Evolutionary conservation across 371 early-diverging fungal species (phyloP).

Genomic region (Cokeromyces recurvatus): DNA sequence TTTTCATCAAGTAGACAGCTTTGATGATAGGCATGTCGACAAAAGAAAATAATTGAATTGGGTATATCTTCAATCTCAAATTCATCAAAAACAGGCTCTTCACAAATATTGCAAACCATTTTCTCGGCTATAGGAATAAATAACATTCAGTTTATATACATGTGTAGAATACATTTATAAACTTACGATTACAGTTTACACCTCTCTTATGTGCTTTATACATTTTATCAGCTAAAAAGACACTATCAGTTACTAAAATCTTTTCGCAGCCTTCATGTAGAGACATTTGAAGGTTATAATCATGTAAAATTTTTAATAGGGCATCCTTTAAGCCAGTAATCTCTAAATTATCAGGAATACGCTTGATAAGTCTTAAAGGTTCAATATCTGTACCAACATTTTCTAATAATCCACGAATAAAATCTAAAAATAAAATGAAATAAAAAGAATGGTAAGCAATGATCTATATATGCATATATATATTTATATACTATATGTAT

Average conservation of each 20-base stretch:
- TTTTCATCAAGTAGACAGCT: constrained; percentile 35
- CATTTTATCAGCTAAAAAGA: constrained; percentile 71
- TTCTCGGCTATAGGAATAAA: constrained; percentile 35
- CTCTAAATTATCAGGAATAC: constrained; percentile 73
- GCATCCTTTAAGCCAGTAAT: constrained; percentile 81
- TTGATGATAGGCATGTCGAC: constrained; percentile 71
- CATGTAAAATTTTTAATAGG: constrained; percentile 81
- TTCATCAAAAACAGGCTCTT: constrained; percentile 49
- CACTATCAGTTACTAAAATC: constrained; percentile 81
- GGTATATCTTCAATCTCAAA: constrained; percentile 26
- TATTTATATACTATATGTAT: too few species aligned
- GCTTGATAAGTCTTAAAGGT: constrained; percentile 72
- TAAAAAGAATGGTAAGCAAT: too few species aligned
- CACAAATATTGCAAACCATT: constrained; percentile 60
- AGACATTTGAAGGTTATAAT: constrained; percentile 83
- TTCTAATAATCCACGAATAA: constrained; percentile 87
- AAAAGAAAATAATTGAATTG: constrained; percentile 66
- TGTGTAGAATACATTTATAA: not conserved
- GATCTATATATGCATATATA: too few species aligned
- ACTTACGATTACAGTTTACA: constrained; percentile 49
- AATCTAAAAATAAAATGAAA: constrained; percentile 42
- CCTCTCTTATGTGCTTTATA: constrained; percentile 69
- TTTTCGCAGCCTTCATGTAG: constrained; percentile 84
- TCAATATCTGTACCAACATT: constrained; percentile 83
- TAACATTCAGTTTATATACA: not conserved